Evolutionary conservation across 164 flowering plant species (phyloP), one percentile per base, ranked within the genome.

Genomic region (Taxillus chinensis): DNA sequence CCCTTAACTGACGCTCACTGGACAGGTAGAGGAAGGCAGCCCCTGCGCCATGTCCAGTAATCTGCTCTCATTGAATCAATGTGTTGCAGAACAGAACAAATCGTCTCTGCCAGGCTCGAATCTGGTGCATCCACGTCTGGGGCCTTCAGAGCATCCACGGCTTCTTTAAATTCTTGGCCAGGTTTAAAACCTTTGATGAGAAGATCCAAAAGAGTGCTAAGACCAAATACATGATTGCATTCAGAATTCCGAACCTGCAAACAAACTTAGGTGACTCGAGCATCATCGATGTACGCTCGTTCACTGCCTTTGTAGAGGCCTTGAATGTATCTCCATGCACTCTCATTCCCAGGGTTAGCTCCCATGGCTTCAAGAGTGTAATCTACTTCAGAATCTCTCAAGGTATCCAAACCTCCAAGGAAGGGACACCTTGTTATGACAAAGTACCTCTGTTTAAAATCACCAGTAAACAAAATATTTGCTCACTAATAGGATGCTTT

Each of bases 311-410:
- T 82, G 79, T 78, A 89, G 41, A 95, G 85, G 45, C 97, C 99
- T 46, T 83, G 72, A 41, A 95, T 89, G 79, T 90, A 95, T 73
- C 95, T 83, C 97, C 97, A 91, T 13, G 99, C 87, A 59, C 99
- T 91, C 72, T 95, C 99, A 49, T 95, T 95, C 39, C 79, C 88
- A 7, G 99, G 96, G 38, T 80, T 76, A 48, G 78, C 67, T 69
- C 66, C 45, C 71, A 95, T 91, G 71, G 97, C 91, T 48, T 86
- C 71, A 13, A 76, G 56, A 5, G 90, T 69, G 69, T 85, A 89
- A 14, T 45, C 64, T 48, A 86, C 93, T 81, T 95, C 97, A 41
- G 91, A 82, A 0, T 79, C 86, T 76, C 93, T 82, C 84, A 81
- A 78, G 62, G 84, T 79, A 62, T 78, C 63, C 39, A 89, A 76